A percentile compares a stretch with the other conserved stretches of the same genome.
Evolutionary conservation across 2,329 filamentous ascomycete species (phyloP).

Genomic region (Arthrobotrys musiformis): DNA sequence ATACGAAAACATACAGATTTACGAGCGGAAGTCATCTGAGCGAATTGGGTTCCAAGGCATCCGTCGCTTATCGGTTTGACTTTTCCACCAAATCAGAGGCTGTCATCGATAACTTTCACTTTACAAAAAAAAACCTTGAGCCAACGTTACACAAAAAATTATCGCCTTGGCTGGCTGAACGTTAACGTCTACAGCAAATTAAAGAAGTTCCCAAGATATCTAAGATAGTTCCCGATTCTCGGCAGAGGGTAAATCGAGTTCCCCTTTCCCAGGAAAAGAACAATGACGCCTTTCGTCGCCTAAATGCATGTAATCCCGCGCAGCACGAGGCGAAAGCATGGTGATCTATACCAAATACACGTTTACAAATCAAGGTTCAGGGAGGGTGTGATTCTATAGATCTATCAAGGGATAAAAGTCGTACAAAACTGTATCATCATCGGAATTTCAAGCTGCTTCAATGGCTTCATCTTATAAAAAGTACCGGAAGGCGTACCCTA

Average conservation of each 20-base stretch:
- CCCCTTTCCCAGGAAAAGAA: neutral
- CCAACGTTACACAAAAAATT: neutral
- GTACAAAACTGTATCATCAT: neutral
- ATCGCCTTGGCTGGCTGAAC: neutral
- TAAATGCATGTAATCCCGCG: neutral
- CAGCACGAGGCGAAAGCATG: slow-evolving; percentile 35
- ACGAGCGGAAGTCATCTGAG: neutral
- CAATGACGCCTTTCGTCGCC: neutral
- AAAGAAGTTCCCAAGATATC: neutral
- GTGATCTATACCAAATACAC: slow-evolving; percentile 17
- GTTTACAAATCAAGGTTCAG: slow-evolving; percentile 20
- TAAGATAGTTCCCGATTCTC: neutral
- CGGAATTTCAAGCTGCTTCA: neutral
- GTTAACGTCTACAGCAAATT: neutral
- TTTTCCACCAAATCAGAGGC: neutral
- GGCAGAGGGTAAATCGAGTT: neutral
- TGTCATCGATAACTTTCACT: neutral
- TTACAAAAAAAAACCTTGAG: neutral
- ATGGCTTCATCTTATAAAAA: neutral
- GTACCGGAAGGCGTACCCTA: neutral
- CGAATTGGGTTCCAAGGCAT: slow-evolving; percentile 1
- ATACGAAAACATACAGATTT: slow-evolving; percentile 12
- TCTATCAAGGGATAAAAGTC: slow-evolving; percentile 20
- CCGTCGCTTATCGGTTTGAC: neutral
- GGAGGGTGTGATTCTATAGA: slow-evolving; percentile 1